Percentiles rank a stretch among this genome's conserved stretches.
phyloP scores from a whole-genome alignment of 176 grass and related monocot genomes.

The Cenchrus fungigraminus region DNA sequence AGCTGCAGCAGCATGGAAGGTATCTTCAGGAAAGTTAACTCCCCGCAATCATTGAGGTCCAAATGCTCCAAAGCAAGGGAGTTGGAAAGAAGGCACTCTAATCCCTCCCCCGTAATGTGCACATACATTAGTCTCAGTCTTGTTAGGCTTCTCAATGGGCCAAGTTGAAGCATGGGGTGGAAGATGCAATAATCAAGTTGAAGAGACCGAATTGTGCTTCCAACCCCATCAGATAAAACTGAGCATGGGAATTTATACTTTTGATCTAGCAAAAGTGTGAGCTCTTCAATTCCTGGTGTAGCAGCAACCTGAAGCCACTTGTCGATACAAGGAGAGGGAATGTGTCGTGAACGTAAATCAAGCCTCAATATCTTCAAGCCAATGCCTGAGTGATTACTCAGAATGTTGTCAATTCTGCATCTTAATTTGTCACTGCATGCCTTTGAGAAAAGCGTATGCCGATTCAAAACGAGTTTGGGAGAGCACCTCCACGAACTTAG shows the following conservation, averaged over 20 bases:
- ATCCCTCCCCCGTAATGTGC: background rate
- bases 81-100: background rate
- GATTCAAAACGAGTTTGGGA: background rate
- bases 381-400: background rate
- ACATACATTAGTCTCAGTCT: background rate
- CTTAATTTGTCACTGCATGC: too few species aligned
- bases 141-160: background rate
- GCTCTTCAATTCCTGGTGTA: constrained; percentile 9
- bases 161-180: background rate
- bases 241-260: background rate
- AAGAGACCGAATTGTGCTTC: background rate
- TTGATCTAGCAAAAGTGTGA: background rate
- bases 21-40: background rate
- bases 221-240: background rate
- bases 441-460: background rate
- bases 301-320: background rate
- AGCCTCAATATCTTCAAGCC: constrained; percentile 18
- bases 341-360: background rate
- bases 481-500: background rate
- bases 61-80: background rate
- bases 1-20: background rate
- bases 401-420: background rate
- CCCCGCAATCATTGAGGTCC: background rate
- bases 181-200: background rate
- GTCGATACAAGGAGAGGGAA: background rate